Base-by-base conservation (phyloP, 768 basidiomycete species). In the Tricholoma furcatifolium region DNA sequence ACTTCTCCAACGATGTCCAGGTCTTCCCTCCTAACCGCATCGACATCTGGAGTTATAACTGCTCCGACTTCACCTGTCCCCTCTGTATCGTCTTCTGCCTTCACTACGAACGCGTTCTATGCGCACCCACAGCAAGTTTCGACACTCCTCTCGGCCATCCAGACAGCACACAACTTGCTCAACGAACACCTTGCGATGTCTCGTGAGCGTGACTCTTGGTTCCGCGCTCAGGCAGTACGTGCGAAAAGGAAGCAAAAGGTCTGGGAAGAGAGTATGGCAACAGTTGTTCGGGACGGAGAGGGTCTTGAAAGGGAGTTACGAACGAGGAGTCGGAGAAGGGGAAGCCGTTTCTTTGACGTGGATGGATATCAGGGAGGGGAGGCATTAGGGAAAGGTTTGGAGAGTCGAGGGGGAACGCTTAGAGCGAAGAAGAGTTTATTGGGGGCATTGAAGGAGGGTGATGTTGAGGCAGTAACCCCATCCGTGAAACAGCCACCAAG, bases 251-350 rank as follows among this genome's bases (percentile, higher is more conserved):
- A 84, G 21, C 83, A 85, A 62, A 72, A 64, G 10, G 74, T 93
- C 23, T 98, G 95, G 95, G 94, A 96, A 69, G 87, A 93, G 70
- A 95, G 90, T 66, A 68, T 98, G 62, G 83, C 87, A 50, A 82
- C 83, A 2, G 93, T 95, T 7, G 93, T 94, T 1, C 77, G 79
- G 51, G 91, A 96, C 66, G 93, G 93, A 14, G 91, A 92, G 62
- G 78, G 75, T 9, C 77, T 95, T 18, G 95, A 98, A 72, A 71
- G 72, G 52, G 92, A 96, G 68, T 74, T 98, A 51, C 77, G 83
- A 55, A 75, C 71, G 56, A 70, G 83, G 47, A 82, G 80, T 49
- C 65, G 82, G 60, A 81, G 71, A 67, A 74, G 84, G 47, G 81
- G 83, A 47, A 87, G 84, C 62, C 70, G 78, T 41, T 74, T 82